These are phyloP conservation scores for Arthromyces matolae DNA, from an alignment of 768 basidiomycete species.

Conservation along the genomic window DNA sequence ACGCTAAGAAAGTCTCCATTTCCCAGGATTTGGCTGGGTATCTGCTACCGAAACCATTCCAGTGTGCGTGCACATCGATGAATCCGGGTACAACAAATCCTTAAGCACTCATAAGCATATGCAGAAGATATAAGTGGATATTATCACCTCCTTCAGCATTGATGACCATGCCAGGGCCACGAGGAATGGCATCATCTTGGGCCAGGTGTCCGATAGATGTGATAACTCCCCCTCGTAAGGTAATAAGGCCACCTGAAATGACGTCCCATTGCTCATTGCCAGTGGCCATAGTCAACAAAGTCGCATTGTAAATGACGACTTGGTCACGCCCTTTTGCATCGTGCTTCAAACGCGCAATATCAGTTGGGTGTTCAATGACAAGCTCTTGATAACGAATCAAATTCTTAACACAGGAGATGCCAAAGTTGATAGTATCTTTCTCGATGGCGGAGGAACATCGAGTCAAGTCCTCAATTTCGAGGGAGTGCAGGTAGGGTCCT, in stretches of 20 bases:
- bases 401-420: conserved; percentile 56
- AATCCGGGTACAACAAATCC: conserved; percentile 69
- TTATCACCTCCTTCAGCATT: conserved; percentile 63
- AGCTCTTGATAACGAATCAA: conserved; percentile 59
- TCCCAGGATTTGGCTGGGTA: conserved; percentile 73
- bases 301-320: conserved; percentile 64
- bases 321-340: conserved; percentile 37
- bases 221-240: conserved; percentile 57
- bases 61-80: conserved; percentile 76
- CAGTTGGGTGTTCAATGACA: conserved; percentile 55
- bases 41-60: conserved; percentile 49
- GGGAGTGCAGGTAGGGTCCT: conserved; percentile 64
- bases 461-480: conserved; percentile 51
- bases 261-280: conserved; percentile 48
- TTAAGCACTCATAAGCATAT: conserved; percentile 19
- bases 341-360: conserved; percentile 53
- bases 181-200: conserved; percentile 22
- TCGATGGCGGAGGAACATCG: conserved; percentile 47
- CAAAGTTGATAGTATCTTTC: conserved; percentile 51
- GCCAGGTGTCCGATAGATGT: conserved; percentile 38
- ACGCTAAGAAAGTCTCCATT: conserved; percentile 69
- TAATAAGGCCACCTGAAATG: conserved; percentile 47
- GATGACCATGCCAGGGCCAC: conserved; percentile 41
- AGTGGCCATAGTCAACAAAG: conserved; percentile 64
- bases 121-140: background rate